Evolutionary conservation across 805 yeast species (phyloP), one percentile per base, ranked within the genome.

Genomic region (Starmerella bacillaris): DNA sequence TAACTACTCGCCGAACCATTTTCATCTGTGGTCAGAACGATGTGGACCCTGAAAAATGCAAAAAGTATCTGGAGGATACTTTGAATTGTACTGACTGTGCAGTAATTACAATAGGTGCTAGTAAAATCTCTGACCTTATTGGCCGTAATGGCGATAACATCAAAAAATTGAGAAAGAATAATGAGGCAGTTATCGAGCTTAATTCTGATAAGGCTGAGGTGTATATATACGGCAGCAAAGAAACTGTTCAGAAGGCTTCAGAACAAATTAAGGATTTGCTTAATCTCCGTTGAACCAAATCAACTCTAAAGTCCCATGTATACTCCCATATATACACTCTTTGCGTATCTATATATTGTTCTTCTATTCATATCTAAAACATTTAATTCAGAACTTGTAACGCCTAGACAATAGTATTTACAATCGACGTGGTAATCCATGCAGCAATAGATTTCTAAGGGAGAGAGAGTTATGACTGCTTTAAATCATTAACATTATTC

Each of bases 71-170:
- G 39, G 58, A 67, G 42, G 59, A 59, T 18, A 59, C 70, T 5
- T 14, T 5, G 22, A 11, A 5, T 18, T 21, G n/a, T 17, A 7
- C 32, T 29, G 6, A 17, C 6, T 18, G 21, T 14, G 32, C 22
- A 5, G 19, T 37, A 55, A 78, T 45, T 64, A 55, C 21, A 11
- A 8, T 31, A 2, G 17, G 3, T 21, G n/a, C n/a, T n/a, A 30
- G 18, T 19, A 32, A 24, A 21, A 18, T 22, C 54, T 67, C 75
- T 38, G 68, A 64, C 51, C 61, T 80, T 35, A 68, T 82, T 43
- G 94, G 94, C 6, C 72, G 80, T 12, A 74, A 70, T 45, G 94
- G 94, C 31, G 57, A 72, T 24, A 71, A 68, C 41, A 62, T 80
- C 50, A 70, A 66, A 48, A 58, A 59, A 43, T 64, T 79, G 39